phyloP scores from a whole-genome alignment of 2,329 filamentous ascomycete species.

The Dactylella cylindrospora region DNA sequence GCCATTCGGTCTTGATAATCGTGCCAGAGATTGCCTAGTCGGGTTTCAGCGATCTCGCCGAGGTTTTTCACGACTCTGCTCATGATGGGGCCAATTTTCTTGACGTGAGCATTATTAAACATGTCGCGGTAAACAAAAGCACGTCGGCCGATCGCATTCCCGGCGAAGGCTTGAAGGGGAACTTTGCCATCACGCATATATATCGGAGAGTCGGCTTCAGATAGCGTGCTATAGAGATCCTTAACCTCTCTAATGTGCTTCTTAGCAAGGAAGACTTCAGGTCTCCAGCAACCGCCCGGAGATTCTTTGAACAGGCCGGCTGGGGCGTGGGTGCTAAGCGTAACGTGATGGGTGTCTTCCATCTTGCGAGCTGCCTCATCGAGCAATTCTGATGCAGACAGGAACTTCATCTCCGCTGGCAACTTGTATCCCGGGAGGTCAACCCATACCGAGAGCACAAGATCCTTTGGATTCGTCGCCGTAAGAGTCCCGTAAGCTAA shows the following conservation, averaged over 20 bases:
- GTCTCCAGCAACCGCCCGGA: constrained; percentile 37
- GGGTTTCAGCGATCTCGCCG: constrained; percentile 25
- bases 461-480: constrained; percentile 30
- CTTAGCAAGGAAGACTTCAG: constrained; percentile 28
- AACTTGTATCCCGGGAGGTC: constrained; percentile 39
- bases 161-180: constrained; percentile 17
- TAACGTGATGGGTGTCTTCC: constrained; percentile 37
- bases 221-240: constrained; percentile 33
- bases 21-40: constrained; percentile 33
- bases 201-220: constrained; percentile 27
- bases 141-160: constrained; percentile 34
- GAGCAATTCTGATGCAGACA: constrained; percentile 18
- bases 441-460: constrained; percentile 33
- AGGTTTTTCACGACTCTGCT: constrained; percentile 37
- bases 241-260: constrained; percentile 24
- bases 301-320: constrained; percentile 36
- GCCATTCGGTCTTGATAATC: constrained; percentile 35
- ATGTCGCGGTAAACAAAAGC: constrained; percentile 31
- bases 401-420: constrained; percentile 23
- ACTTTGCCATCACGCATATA: constrained; percentile 33
- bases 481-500: constrained; percentile 37
- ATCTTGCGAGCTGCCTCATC: constrained; percentile 37
- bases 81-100: constrained; percentile 31
- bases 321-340: constrained; percentile 36
- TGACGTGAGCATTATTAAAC: constrained; percentile 15